Conservation (phyloP, 139 green algal species). For the Chlorella ohadii region DNA sequence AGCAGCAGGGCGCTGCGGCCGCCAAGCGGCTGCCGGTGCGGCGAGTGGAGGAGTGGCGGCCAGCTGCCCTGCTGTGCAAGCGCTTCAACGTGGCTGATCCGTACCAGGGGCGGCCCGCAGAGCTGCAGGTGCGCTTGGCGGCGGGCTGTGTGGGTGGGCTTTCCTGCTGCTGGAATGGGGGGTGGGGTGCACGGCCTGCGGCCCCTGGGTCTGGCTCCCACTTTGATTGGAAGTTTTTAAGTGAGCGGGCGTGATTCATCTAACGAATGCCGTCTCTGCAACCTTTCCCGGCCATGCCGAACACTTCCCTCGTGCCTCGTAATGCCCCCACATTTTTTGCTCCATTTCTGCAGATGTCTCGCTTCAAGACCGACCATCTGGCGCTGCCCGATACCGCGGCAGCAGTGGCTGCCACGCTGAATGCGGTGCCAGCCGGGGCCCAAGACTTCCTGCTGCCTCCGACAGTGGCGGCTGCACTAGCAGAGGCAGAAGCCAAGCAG, state of each 20-base stretch:
- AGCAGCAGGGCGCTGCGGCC: not conserved
- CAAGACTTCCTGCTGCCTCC: slow-evolving; percentile 22
- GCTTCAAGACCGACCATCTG: slow-evolving; percentile 73
- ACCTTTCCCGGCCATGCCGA: too few relatives aligned
- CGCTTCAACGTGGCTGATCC: slow-evolving; percentile 92
- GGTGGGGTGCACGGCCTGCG: too few relatives aligned
- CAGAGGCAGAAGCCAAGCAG: slow-evolving; percentile 24
- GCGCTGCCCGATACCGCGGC: slow-evolving; percentile 71
- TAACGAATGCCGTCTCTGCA: too few relatives aligned
- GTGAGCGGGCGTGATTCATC: too few relatives aligned
- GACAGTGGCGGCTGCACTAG: slow-evolving; percentile 11
- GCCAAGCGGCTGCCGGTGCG: slow-evolving; percentile 36
- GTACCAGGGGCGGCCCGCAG: slow-evolving; percentile 59
- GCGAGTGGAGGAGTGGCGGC: slow-evolving; percentile 83
- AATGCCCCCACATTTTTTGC: too few relatives aligned
- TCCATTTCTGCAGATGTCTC: slow-evolving; percentile 43
- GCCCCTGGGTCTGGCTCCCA: too few relatives aligned
- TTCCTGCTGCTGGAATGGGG: too few relatives aligned
- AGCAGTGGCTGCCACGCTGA: slow-evolving; percentile 21
- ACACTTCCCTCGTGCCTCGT: too few relatives aligned
- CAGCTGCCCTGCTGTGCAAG: slow-evolving; percentile 91
- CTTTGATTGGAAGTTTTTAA: too few relatives aligned
- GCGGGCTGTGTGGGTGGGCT: too few relatives aligned
- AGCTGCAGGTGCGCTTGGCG: slow-evolving; percentile 21
- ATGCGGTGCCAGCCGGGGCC: not conserved